Evolutionary conservation across 2,329 filamentous ascomycete genomes (phyloP).

Genomic region (Mariannaea sp.): DNA sequence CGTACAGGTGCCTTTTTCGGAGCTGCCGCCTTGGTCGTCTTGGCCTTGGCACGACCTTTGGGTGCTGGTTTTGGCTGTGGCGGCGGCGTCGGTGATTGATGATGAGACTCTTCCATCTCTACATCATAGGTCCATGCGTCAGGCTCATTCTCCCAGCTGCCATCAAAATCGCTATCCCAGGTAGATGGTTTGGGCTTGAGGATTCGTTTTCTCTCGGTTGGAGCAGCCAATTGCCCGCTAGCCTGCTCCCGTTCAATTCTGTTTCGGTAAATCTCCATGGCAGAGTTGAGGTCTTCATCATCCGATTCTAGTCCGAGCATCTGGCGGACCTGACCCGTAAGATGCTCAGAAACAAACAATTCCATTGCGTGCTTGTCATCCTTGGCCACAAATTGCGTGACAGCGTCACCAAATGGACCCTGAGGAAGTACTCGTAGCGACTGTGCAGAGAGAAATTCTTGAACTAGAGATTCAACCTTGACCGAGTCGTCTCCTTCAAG

Average conservation of each 20-base stretch:
- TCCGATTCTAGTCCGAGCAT: conserved; percentile 69
- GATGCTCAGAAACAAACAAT: conserved; percentile 73
- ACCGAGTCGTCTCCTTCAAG: conserved; percentile 66
- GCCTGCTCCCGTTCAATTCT: conserved; percentile 74
- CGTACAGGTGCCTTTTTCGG: conserved; percentile 52
- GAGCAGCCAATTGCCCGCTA: conserved; percentile 58
- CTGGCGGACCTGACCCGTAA: conserved; percentile 72
- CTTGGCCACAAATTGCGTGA: conserved; percentile 91
- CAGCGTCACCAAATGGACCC: conserved; percentile 89
- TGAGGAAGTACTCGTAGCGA: conserved; percentile 92
- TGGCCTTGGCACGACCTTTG: conserved; percentile 45
- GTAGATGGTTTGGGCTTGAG: conserved; percentile 76
- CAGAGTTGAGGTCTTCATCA: conserved; percentile 68
- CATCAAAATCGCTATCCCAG: conserved; percentile 92
- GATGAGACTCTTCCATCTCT: conserved; percentile 14
- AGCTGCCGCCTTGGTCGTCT: conserved; percentile 46
- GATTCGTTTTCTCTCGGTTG: conserved; percentile 45
- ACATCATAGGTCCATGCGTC: conserved; percentile 53
- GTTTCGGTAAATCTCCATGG: conserved; percentile 74
- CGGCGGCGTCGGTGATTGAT: conserved; percentile 36
- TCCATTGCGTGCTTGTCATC: conserved; percentile 94
- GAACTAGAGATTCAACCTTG: conserved; percentile 86
- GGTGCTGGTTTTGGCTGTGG: conserved; percentile 37
- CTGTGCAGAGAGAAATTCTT: conserved; percentile 84
- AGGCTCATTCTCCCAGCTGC: conserved; percentile 81